A percentile compares a stretch with the other conserved stretches of the same genome.
phyloP scores from a whole-genome alignment of 805 yeast genomes.

The Candida corydali region DNA sequence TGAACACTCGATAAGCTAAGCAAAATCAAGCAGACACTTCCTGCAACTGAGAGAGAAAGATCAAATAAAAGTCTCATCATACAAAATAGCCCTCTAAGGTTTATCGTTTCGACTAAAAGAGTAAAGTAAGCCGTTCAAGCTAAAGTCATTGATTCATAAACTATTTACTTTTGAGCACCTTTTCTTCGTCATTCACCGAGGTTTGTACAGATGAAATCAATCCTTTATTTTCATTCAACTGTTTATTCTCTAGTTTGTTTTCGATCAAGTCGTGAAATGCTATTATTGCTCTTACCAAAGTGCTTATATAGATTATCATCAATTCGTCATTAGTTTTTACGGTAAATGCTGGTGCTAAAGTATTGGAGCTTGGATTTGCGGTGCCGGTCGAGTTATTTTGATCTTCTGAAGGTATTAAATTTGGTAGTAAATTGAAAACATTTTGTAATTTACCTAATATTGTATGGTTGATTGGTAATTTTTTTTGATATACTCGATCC shows the following conservation, averaged over 20 bases:
- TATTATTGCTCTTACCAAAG: slow-evolving; percentile 87
- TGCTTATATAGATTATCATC: slow-evolving; percentile 87
- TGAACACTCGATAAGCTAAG: too few relatives aligned
- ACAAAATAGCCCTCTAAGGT: too few relatives aligned
- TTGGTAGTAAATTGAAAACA: slow-evolving; percentile 89
- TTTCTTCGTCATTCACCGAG: too few relatives aligned
- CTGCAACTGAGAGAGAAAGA: too few relatives aligned
- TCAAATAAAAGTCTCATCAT: too few relatives aligned
- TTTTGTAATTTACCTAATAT: slow-evolving; percentile 92
- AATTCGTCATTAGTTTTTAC: slow-evolving; percentile 93
- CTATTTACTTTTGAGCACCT: too few relatives aligned
- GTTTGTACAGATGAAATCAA: too few relatives aligned
- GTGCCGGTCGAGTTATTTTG: slow-evolving; percentile 10
- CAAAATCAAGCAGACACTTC: too few relatives aligned
- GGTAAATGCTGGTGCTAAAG: slow-evolving; percentile 76
- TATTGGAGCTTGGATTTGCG: slow-evolving; percentile 33
- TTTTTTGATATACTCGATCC: slow-evolving; percentile 63
- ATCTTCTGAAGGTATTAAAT: slow-evolving; percentile 38
- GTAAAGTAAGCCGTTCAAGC: too few relatives aligned
- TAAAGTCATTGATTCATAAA: too few relatives aligned
- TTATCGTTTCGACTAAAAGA: too few relatives aligned
- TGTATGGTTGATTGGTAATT: slow-evolving; percentile 83
- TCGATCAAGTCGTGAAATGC: slow-evolving; percentile 97
- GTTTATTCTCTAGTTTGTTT: slow-evolving; percentile 84
- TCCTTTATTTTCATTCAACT: slow-evolving; percentile 31